Evolutionary conservation across 2,329 filamentous ascomycete genomes (phyloP).

Genomic region (Trichoderma koningii): DNA sequence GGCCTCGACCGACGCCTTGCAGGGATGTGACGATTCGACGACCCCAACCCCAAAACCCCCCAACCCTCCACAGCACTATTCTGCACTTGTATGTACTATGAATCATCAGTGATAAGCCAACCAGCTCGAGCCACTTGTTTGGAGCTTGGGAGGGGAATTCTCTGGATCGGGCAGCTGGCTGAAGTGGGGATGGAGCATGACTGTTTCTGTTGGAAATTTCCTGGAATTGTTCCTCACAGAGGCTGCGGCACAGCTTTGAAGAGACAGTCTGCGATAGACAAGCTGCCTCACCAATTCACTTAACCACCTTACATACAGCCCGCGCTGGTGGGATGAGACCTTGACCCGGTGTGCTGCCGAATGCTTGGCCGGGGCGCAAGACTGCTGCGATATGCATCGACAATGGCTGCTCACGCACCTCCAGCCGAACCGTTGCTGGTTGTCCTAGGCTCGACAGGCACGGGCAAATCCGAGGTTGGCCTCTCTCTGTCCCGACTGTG

Average conservation of each 20-base stretch:
- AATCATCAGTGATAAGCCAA: conserved; percentile 8
- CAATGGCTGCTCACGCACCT: conserved; percentile 44
- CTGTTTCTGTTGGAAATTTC: conserved; percentile 16
- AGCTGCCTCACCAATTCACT: neutral
- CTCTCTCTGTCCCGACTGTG: neutral
- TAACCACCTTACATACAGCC: neutral
- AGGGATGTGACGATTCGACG: too few relatives aligned
- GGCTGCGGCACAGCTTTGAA: conserved; percentile 2
- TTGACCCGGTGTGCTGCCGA: conserved; percentile 26
- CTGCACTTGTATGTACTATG: neutral
- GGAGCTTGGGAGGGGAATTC: neutral
- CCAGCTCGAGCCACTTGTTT: conserved; percentile 23
- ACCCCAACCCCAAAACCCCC: neutral
- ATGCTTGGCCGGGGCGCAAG: conserved; percentile 36
- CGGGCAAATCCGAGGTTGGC: conserved; percentile 85
- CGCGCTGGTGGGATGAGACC: neutral
- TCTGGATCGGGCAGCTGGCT: conserved; percentile 8
- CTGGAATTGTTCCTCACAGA: neutral
- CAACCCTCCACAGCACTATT: neutral
- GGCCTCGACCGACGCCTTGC: conserved; percentile 11
- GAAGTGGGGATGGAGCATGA: conserved; percentile 16
- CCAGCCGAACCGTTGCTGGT: conserved; percentile 68
- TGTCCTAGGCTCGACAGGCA: conserved; percentile 87
- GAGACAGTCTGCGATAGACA: neutral
- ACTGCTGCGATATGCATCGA: conserved; percentile 40